Conservation (phyloP, 202 grass and related monocot species). For the Panicum virgatum region DNA sequence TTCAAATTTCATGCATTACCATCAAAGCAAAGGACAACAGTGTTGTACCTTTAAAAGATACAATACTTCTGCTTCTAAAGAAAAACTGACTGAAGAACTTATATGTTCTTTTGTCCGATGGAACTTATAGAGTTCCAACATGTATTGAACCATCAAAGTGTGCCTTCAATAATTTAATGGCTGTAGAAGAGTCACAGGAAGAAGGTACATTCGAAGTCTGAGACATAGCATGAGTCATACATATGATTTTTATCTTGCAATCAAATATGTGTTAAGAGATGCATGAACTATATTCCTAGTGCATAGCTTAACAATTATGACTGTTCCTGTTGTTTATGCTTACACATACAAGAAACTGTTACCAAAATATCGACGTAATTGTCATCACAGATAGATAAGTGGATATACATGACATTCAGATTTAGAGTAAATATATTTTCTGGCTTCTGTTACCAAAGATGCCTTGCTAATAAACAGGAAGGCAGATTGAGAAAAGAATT, state of each 20-base stretch:
- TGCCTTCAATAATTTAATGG: slow-evolving; percentile 37
- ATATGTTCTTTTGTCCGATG: slow-evolving; percentile 33
- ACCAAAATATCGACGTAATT: neutral
- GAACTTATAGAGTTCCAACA: slow-evolving; percentile 34
- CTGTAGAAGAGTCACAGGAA: slow-evolving; percentile 1
- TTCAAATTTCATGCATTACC: slow-evolving; percentile 42
- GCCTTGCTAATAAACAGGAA: slow-evolving; percentile 6
- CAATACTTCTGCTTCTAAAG: slow-evolving; percentile 45
- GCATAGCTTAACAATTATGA: neutral
- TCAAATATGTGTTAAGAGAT: slow-evolving; percentile 21
- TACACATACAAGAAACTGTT: slow-evolving; percentile 6
- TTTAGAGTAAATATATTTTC: slow-evolving; percentile 16
- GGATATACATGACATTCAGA: neutral
- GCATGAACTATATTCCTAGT: neutral
- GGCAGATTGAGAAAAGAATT: neutral
- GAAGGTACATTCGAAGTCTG: slow-evolving; percentile 40
- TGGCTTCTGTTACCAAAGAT: neutral
- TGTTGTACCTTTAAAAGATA: slow-evolving; percentile 42
- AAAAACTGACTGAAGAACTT: slow-evolving; percentile 35
- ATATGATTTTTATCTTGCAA: slow-evolving; percentile 26
- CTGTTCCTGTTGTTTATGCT: neutral
- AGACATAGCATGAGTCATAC: slow-evolving; percentile 37
- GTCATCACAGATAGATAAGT: neutral
- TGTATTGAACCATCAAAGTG: slow-evolving; percentile 13
- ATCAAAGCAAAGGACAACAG: slow-evolving; percentile 32